These are phyloP conservation scores for Gyromitra esculenta DNA, from an alignment of 2,329 filamentous ascomycete genomes.

Conservation along the genomic window DNA sequence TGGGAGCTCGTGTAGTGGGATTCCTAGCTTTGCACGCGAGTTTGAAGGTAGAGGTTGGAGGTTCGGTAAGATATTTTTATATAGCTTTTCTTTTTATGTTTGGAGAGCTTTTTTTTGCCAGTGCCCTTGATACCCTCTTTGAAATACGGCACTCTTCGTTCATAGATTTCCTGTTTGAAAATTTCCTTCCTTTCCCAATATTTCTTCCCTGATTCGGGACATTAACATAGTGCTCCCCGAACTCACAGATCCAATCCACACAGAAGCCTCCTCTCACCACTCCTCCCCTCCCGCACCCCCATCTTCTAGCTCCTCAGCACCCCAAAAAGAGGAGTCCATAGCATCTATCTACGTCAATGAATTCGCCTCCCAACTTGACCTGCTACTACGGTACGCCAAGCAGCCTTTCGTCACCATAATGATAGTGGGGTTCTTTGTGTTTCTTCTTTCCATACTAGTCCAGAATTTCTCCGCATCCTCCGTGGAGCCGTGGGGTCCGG, in stretches of 20 bases:
- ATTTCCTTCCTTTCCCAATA: conserved; percentile 3
- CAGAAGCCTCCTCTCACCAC: conserved; percentile 63
- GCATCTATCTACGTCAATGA: conserved; percentile 60
- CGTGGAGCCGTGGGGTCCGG: conserved; percentile 59
- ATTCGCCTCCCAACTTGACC: conserved; percentile 60
- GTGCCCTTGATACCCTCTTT: conserved; percentile 4
- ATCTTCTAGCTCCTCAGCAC: conserved; percentile 64
- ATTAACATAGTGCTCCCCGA: conserved; percentile 50
- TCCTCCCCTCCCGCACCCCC: conserved; percentile 65
- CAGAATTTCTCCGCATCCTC: conserved; percentile 64
- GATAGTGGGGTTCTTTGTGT: conserved; percentile 67
- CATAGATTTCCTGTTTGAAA: conserved; percentile 11
- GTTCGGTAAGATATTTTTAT: conserved; percentile 51
- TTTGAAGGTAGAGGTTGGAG: conserved; percentile 49
- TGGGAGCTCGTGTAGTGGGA: conserved; percentile 51
- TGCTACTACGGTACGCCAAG: conserved; percentile 60
- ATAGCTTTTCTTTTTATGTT: conserved; percentile 12
- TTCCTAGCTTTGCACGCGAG: conserved; percentile 49
- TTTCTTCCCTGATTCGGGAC: conserved; percentile 45
- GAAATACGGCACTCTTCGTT: conserved; percentile 2
- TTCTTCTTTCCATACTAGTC: conserved; percentile 57
- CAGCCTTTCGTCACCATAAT: conserved; percentile 65
- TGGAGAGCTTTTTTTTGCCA: conserved; percentile 11
- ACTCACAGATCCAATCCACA: conserved; percentile 52
- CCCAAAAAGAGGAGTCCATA: conserved; percentile 53